Percentiles rank a stretch among this genome's conserved stretches.
phyloP scores from a whole-genome alignment of 2,329 filamentous ascomycete genomes.

The Camptophora hylomeconis region DNA sequence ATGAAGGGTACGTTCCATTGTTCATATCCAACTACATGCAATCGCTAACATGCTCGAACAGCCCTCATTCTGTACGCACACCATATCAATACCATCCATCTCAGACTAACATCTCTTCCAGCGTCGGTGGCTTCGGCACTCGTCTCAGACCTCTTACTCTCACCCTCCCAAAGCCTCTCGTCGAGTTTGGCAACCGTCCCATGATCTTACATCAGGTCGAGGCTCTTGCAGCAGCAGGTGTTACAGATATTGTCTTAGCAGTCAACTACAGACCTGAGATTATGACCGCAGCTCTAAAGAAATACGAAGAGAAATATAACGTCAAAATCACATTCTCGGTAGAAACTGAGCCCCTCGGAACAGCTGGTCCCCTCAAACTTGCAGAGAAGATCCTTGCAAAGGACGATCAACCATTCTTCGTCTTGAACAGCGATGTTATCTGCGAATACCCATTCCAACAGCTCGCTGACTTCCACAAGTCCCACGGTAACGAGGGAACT shows the following conservation, averaged over 20 bases:
- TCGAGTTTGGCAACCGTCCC: conserved; percentile 97
- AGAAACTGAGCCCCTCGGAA: conserved; percentile 89
- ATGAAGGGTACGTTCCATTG: conserved; percentile 31
- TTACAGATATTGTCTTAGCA: conserved; percentile 93
- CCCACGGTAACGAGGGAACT: conserved; percentile 87
- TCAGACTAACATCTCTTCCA: conserved; percentile 61
- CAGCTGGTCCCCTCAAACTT: conserved; percentile 87
- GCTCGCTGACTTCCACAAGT: conserved; percentile 81
- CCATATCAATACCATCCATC: conserved; percentile 8
- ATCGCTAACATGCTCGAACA: conserved; percentile 6
- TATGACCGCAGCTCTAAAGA: conserved; percentile 86
- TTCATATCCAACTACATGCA: conserved; percentile 5
- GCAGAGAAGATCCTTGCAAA: conserved; percentile 86
- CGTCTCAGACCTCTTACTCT: conserved; percentile 93
- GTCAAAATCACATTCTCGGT: conserved; percentile 96
- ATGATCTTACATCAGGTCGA: conserved; percentile 99
- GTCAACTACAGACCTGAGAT: conserved; percentile 98
- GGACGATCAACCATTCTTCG: conserved; percentile 91
- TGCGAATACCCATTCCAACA: conserved; percentile 94
- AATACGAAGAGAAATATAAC: conserved; percentile 88
- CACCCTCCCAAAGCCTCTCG: conserved; percentile 90
- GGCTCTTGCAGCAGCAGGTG: conserved; percentile 80
- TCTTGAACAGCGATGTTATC: conserved; percentile 95
- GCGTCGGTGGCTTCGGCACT: conserved; percentile 97
- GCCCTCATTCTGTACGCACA: conserved; percentile 15